Conservation (phyloP, 805 yeast species). For the Pichia insulana region DNA sequence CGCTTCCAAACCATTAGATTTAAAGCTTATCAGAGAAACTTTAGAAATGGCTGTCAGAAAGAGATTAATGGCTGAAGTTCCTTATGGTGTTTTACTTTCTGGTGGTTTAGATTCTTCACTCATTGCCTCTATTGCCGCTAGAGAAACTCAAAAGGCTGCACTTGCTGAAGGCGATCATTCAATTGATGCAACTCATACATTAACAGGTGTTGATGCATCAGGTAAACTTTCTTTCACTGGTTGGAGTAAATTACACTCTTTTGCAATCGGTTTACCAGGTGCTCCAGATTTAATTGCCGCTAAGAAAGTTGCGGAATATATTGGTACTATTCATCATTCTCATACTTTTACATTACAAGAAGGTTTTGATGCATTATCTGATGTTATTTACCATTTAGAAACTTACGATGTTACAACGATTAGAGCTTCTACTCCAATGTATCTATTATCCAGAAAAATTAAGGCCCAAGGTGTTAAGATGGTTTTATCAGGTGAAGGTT, state of each 20-base stretch:
- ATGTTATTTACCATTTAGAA: constrained; percentile 92
- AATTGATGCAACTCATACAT: constrained; percentile 50
- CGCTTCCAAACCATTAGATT: constrained; percentile 73
- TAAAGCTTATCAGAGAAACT: constrained; percentile 59
- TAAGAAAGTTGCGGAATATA: constrained; percentile 88
- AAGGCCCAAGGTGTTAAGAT: constrained; percentile 99
- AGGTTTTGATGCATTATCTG: constrained; percentile 91
- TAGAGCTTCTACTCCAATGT: constrained; percentile 99
- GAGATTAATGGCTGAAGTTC: constrained; percentile 99
- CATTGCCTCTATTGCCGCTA: constrained; percentile 94
- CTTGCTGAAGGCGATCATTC: constrained; percentile 34
- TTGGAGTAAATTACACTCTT: constrained; percentile 81
- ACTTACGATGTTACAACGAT: constrained; percentile 98
- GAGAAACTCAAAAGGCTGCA: constrained; percentile 82
- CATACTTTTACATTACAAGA: constrained; percentile 96
- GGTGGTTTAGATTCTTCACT: constrained; percentile 97
- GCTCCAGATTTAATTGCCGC: constrained; percentile 98
- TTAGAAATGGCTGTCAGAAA: constrained; percentile 95
- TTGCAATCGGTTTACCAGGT: constrained; percentile 93
- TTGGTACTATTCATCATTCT: constrained; percentile 95
- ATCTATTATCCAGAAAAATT: constrained; percentile 88
- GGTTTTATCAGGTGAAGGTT: constrained; percentile 98
- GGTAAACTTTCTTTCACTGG: constrained; percentile 77
- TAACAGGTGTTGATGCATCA: constrained; percentile 86
- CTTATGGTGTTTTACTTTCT: constrained; percentile 93